Base-by-base conservation (phyloP, 169 alveolate species). In the Plasmodium vivax region DNA sequence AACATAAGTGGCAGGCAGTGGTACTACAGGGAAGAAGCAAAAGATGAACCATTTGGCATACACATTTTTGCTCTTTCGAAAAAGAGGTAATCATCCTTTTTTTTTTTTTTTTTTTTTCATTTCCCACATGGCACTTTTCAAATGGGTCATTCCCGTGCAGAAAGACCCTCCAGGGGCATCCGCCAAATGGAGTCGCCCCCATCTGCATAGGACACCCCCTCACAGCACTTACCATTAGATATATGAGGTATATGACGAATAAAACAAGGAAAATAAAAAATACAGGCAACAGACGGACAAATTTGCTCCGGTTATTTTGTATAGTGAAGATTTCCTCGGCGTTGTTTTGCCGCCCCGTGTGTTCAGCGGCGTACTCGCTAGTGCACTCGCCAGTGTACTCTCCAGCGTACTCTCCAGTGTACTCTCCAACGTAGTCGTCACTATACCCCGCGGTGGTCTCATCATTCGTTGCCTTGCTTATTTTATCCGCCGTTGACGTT, bases 201-300 rank as follows among this genome's bases (percentile, higher is more conserved):
- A 5, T 23, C 38, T 16, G 2, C 16, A 16, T 23, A 68, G 32
- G 38, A 23, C 41, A 27, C 14, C 23, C 38, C 32, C 77, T 23
- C 32, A 10, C 12, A 68, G 23, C 34, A 32, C n/a, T 88, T 88
- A 88, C 94, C 94, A 88, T 88, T 88, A 88, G 16, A 41, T 88
- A 88, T 88, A 88, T 88, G 9, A 88, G 71, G 56, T 88, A 88
- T 45, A 88, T 88, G 27, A 84, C 94, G 14, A 88, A 32, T 54
- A 88, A 38, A 77, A 88, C 7, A 58, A 88, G 43, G 72, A 88
- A 88, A 54, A 88, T 88, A 72, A 88, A 88, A 80, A 88, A 56
- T 23, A 88, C 88, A 23, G 94, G 94, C 14, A 88, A 88, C 45
- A 88, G 58, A 45, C 81, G 84, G 82, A 88, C 73, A 58, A 27